Conservation (phyloP, 495 filamentous ascomycete species). For the Podospora pseudoanserina region DNA sequence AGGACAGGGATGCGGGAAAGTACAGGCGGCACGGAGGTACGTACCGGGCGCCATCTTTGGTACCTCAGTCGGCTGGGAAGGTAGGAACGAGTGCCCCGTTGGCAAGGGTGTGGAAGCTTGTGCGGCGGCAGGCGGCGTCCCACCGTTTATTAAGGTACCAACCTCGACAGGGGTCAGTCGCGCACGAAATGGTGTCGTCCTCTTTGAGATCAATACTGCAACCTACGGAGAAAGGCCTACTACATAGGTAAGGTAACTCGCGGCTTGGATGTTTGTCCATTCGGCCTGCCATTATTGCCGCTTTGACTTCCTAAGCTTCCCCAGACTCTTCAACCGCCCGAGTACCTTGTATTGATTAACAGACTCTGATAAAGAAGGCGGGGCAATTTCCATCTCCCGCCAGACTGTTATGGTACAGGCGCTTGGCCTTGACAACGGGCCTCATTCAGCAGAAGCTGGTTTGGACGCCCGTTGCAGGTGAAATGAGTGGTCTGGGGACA, state of each 20-base stretch:
- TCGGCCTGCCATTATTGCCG: constrained; percentile 22
- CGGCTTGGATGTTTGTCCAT: constrained; percentile 18
- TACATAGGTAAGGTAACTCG: background rate
- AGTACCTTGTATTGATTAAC: constrained; percentile 10
- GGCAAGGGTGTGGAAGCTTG: constrained; percentile 14
- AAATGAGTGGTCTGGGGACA: constrained; percentile 21
- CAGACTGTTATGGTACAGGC: constrained; percentile 19
- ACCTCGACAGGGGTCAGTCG: background rate
- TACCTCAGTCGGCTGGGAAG: background rate
- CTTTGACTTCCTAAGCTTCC: constrained; percentile 7
- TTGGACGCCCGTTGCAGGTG: constrained; percentile 13
- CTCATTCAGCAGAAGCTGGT: constrained; percentile 13
- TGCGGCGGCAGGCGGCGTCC: constrained; percentile 8
- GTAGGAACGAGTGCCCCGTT: constrained; percentile 13
- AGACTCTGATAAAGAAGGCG: constrained; percentile 14
- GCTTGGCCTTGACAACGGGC: constrained; percentile 31
- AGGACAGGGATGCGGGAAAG: constrained; percentile 16
- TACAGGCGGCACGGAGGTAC: constrained; percentile 26
- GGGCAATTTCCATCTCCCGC: constrained; percentile 11
- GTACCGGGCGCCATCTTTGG: constrained; percentile 13
- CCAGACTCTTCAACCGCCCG: constrained; percentile 1
- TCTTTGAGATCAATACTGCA: constrained; percentile 23
- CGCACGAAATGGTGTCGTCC: constrained; percentile 6
- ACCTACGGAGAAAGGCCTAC: constrained; percentile 7
- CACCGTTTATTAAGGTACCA: constrained; percentile 8